Conservation (phyloP, 1,284 basidiomycete genomes). For the Pseudozyma tsukubaensis region DNA sequence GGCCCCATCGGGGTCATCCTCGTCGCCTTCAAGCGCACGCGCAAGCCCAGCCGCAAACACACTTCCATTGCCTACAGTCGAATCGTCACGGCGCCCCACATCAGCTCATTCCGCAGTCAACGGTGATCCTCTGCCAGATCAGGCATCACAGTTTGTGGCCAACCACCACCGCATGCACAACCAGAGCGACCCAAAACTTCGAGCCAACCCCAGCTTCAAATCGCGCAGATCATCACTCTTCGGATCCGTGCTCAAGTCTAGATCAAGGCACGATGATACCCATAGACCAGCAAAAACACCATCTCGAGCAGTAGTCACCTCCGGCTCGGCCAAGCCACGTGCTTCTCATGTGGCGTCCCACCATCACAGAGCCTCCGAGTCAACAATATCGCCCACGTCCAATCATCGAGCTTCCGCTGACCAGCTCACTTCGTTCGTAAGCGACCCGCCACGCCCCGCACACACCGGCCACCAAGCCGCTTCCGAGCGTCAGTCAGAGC, state of each 20-base stretch:
- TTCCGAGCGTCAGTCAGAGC: neutral
- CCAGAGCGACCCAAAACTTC: slow-evolving; percentile 41
- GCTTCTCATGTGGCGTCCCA: slow-evolving; percentile 5
- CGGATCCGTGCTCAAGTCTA: slow-evolving; percentile 34
- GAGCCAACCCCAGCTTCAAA: slow-evolving; percentile 34
- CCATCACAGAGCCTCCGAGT: neutral
- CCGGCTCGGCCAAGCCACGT: slow-evolving; percentile 1
- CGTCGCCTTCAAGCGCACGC: neutral
- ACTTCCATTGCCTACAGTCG: neutral
- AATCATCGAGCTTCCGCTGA: neutral
- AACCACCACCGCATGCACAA: slow-evolving; percentile 53
- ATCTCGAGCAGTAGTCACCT: neutral
- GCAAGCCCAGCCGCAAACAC: neutral
- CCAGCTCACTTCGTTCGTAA: neutral
- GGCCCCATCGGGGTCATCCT: neutral
- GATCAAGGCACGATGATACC: slow-evolving; percentile 7
- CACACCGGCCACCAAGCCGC: slow-evolving; percentile 1
- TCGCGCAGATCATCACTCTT: slow-evolving; percentile 42
- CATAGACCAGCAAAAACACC: slow-evolving; percentile 2
- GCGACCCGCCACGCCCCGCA: neutral
- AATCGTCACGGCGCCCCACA: neutral
- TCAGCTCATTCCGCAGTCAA: neutral
- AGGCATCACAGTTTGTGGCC: slow-evolving; percentile 24
- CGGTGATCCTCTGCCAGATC: neutral
- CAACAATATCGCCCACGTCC: slow-evolving; percentile 10